Evolutionary conservation across 495 filamentous ascomycete genomes (phyloP), one percentile per base, ranked within the genome.

Genomic region (Penicillium paradoxum): DNA sequence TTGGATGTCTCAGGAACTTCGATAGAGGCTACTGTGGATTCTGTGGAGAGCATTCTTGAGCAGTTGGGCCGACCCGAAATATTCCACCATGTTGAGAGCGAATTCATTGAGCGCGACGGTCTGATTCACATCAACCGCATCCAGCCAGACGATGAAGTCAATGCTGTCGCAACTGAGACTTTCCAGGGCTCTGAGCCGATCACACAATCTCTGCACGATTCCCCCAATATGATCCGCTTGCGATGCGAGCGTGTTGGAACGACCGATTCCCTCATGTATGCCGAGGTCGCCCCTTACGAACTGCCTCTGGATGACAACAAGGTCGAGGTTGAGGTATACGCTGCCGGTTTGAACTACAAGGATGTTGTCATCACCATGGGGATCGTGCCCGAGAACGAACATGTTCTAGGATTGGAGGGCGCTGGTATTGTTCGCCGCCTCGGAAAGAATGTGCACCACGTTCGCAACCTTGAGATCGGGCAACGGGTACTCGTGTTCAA

Each of bases 341-440:
- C 71, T 0, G 19, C 32, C 0, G 66, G 68, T 8, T 29, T 71
- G 3, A 73, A 71, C 51, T 64, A 61, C 52, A 68, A 70, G 49
- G 72, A 74, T 39, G 49, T 72, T 1, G 64, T 54, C 10, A 51
- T 58, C 0, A 58, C 56, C 4, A 64, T 70, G 58, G 72, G 70
- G 0, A 58, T 69, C 27, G 56, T 45, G 5, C 61, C 65, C 19
- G 64, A 48, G 7, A 53, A 66, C 36, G 29, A 34, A 36, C 29
- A 50, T 24, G 19, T 55, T 2, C 56, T 76, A 7, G 74, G 75
- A 1, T 56, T 61, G 36, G 68, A 74, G 51, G 62, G 68, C 17
- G 56, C 59, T 15, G 74, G 73, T 13, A 36, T 72, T 22, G 55
- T 78, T 33, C 59, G 58, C n/a, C 34, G 55, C n/a, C n/a, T n/a